A percentile compares a stretch with the other conserved stretches of the same genome.
Evolutionary conservation across 495 filamentous ascomycete species (phyloP).

Genomic region (Hyaloscypha variabilis): DNA sequence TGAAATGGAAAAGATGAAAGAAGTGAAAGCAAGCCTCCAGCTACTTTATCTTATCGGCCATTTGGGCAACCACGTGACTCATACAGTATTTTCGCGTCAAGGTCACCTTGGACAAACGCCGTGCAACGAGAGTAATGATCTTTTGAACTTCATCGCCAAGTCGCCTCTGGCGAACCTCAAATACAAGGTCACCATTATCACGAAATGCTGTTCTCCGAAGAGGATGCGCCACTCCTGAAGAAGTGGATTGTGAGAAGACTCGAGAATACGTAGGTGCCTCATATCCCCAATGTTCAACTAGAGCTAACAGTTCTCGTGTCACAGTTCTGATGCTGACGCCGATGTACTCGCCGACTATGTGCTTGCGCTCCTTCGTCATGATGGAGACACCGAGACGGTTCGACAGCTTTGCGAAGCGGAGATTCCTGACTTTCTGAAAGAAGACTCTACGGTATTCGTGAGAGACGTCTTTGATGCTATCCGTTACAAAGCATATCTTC

Average conservation of each 20-base stretch:
- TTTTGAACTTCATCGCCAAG: conserved; percentile 4
- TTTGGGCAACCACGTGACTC: too few species aligned
- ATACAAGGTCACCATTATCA: background rate
- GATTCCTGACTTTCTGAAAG: conserved; percentile 85
- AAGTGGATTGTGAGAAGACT: conserved; percentile 88
- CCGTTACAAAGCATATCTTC: conserved; percentile 62
- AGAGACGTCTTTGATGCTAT: conserved; percentile 80
- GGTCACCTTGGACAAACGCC: background rate
- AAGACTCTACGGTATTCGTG: conserved; percentile 83
- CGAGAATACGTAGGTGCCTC: conserved; percentile 73
- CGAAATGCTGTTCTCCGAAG: conserved; percentile 78
- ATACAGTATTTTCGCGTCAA: background rate
- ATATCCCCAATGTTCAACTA: background rate
- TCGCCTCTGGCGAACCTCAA: background rate
- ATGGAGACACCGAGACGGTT: conserved; percentile 74
- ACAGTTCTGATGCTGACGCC: conserved; percentile 89
- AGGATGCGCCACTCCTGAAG: conserved; percentile 74
- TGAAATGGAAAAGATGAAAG: too few species aligned
- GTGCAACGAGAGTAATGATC: background rate
- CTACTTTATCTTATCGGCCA: too few species aligned
- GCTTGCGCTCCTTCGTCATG: conserved; percentile 81
- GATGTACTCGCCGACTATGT: conserved; percentile 97
- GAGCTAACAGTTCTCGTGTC: conserved; percentile 13
- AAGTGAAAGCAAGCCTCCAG: too few species aligned
- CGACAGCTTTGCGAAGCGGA: conserved; percentile 74